Percentiles rank a stretch among this genome's conserved stretches.
Evolutionary conservation across 2,329 filamentous ascomycete genomes (phyloP).

Genomic region (Claviceps humidiphila): DNA sequence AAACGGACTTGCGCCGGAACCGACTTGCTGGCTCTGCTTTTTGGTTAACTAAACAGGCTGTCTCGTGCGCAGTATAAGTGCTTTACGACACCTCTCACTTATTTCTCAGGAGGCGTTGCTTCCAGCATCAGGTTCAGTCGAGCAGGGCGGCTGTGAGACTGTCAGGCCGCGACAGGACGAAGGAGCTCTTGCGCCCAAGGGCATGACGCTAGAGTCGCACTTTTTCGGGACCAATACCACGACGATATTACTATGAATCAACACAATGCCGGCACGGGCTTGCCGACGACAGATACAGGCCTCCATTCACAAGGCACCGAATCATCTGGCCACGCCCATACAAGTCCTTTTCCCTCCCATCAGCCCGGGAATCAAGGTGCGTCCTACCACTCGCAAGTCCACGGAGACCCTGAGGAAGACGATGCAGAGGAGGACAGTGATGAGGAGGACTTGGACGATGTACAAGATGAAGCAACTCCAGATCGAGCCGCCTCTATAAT

Average conservation of each 20-base stretch:
- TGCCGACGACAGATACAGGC: slow-evolving; percentile 3
- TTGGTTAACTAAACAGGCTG: not conserved
- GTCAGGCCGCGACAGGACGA: slow-evolving; percentile 2
- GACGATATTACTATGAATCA: not conserved
- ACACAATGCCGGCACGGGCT: slow-evolving; percentile 4
- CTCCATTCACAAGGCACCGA: slow-evolving; percentile 4
- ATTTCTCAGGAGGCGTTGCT: not conserved
- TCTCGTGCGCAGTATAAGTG: not conserved
- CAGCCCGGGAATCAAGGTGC: not conserved
- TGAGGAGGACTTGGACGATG: slow-evolving; percentile 22
- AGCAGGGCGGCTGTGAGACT: slow-evolving; percentile 1
- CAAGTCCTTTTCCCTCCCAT: not conserved
- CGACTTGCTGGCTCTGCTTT: not conserved
- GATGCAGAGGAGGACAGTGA: slow-evolving; percentile 16
- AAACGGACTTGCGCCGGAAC: not conserved
- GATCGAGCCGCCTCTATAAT: slow-evolving; percentile 2
- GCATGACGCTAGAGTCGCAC: not conserved
- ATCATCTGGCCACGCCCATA: not conserved
- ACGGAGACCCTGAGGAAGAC: slow-evolving; percentile 10
- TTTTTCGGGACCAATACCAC: slow-evolving; percentile 1
- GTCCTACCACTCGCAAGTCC: not conserved
- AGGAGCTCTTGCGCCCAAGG: not conserved
- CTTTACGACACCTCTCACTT: not conserved
- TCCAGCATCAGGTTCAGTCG: slow-evolving; percentile 1
- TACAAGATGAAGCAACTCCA: slow-evolving; percentile 19